phyloP scores from a whole-genome alignment of 768 basidiomycete genomes.

The Boletus reticulatus region DNA sequence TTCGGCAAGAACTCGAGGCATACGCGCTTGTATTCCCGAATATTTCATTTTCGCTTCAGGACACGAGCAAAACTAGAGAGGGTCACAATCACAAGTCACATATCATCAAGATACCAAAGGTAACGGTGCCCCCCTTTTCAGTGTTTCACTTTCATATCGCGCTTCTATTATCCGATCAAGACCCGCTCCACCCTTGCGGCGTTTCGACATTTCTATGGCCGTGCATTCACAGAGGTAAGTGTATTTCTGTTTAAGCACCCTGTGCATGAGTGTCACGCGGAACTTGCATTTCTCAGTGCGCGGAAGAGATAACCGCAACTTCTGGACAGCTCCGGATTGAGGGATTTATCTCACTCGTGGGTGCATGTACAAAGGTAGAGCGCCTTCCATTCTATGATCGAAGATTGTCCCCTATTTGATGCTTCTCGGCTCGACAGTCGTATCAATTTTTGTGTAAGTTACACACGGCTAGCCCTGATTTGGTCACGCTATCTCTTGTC shows the following conservation, averaged over 20 bases:
- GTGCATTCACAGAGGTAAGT: conserved; percentile 65
- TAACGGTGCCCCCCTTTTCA: conserved; percentile 31
- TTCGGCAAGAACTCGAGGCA: conserved; percentile 70
- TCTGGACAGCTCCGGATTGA: conserved; percentile 55
- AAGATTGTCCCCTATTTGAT: conserved; percentile 18
- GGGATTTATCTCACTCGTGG: conserved; percentile 85
- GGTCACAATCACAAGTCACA: conserved; percentile 38
- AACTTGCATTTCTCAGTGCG: conserved; percentile 46
- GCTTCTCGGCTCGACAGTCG: conserved; percentile 44
- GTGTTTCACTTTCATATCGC: conserved; percentile 9
- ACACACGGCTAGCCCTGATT: not conserved
- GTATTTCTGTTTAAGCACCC: conserved; percentile 7
- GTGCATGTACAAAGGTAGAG: conserved; percentile 67
- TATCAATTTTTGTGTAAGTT: conserved; percentile 84
- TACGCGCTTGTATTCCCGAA: conserved; percentile 71
- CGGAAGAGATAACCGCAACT: conserved; percentile 57
- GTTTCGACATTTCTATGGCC: conserved; percentile 76
- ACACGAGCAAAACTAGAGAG: conserved; percentile 41
- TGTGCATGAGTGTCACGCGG: conserved; percentile 9
- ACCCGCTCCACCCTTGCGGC: conserved; percentile 59
- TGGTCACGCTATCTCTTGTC: not conserved
- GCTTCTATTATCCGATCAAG: conserved; percentile 39
- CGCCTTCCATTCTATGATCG: conserved; percentile 13
- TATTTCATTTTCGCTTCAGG: conserved; percentile 68
- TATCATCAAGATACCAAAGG: conserved; percentile 65